Base-by-base conservation (phyloP, 495 filamentous ascomycete species). In the Penicillium manginii region DNA sequence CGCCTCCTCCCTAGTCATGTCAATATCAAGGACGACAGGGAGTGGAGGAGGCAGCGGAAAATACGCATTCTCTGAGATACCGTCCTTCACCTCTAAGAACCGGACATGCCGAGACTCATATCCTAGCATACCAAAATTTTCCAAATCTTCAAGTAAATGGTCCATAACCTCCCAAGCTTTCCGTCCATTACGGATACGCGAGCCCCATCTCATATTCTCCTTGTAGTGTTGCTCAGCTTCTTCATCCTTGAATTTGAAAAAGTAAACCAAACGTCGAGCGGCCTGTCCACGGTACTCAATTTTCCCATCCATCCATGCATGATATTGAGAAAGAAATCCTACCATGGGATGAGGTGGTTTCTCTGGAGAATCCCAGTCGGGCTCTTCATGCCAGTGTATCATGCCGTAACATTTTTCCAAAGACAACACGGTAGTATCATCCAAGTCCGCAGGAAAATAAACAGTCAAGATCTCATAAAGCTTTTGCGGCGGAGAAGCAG, bases 71-170 rank as follows among this genome's bases (percentile, higher is more conserved):
- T 37, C 33, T 37, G 33, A 37, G 2, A 43, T 19, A 43, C 6
- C 1, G 1, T 43, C 40, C 14, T 15, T 9, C 15, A 58, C 32
- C 45, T 56, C 54, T 29, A 56, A 45, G 31, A 56, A 56, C 37
- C 39, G n/a, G 47, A 56, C 54, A 56, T 61, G 17, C 31, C 50
- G 33, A 35, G 50, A 58, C 39, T 58, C 43, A 55, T 39, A 43
- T 17, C 39, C 48, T 49, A 58, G 29, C 40, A 52, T 52, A 14
- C 55, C 55, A 35, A 56, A 18, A 23, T 56, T 45, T 26, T 50
- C 45, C 19, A 56, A 45, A 22, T 49, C 43, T 42, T 49, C 43
- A 39, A 56, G 47, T 18, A 56, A 56, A 50, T 49, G 19, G 9
- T 19, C 26, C 54, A 56, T 49, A n/a, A 56, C 17, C 17, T 56